Base-by-base conservation (phyloP, 352 stramenopile genomes). In the Phytopythium ostracodes region DNA sequence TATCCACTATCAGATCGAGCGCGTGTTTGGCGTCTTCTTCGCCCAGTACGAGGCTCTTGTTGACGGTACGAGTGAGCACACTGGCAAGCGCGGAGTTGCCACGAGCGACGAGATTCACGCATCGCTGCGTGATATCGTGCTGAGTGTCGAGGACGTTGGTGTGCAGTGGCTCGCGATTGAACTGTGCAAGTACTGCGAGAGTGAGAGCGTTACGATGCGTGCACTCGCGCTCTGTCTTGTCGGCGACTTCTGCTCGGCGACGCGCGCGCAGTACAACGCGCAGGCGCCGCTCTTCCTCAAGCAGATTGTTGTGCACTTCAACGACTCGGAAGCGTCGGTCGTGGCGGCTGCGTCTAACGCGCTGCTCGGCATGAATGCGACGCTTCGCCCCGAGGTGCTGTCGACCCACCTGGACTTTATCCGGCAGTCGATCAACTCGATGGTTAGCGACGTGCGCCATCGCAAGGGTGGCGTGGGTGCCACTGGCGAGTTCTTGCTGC, bases 321-420 rank as follows among this genome's bases (percentile, higher is more conserved):
- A 98, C 70, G 97, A 99, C 64, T 65, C 87, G 17, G 92, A 98
- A 47, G 60, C 75, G 10, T 56, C 71, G 0, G 96, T 99, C 18
- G 79, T 99, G 43, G 79, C 91, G 65, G 89, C 91, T 5, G 89
- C 91, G 12, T 94, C 91, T 46, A 68, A 81, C 29, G 94, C 97
- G 15, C 83, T 99, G 35, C 79, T 84, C 68, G 88, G 87, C 25
- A 84, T 99, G 64, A 97, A 98, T 62, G 91, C 74, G 50, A 91
- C 88, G 24, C 88, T 96, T 24, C 91, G 90, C 25, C 90, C 94
- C 11, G 97, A 99, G 66, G 85, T 96, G 54, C 79, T 99, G 59
- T 76, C 91, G 25, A 89, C 93, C n/a, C 91, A 99, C 67, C 76
- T 99, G 50, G 89, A 98, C 70, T 99, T 99, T 62, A 98, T 99